These are phyloP conservation scores for Flueggea neowawraea DNA, from an alignment of 441 rosid species.

Conservation along the genomic window DNA sequence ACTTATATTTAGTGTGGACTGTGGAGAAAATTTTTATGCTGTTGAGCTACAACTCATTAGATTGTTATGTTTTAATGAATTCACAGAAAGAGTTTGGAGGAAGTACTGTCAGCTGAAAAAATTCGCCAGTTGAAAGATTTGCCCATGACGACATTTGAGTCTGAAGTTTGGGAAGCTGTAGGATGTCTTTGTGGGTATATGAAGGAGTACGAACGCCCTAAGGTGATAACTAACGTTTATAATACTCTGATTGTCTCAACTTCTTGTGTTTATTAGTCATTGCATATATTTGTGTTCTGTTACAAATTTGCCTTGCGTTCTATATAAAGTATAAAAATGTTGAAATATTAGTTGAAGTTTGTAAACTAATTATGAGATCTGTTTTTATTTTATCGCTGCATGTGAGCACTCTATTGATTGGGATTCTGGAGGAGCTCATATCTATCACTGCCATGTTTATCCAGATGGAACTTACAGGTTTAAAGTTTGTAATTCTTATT, in stretches of 20 bases:
- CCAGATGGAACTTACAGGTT: conserved; percentile 38
- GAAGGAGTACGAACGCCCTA: conserved; percentile 29
- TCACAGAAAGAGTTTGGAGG: conserved; percentile 34
- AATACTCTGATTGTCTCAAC: background rate
- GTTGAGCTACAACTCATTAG: too few species aligned
- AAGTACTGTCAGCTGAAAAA: conserved; percentile 29
- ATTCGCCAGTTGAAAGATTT: conserved; percentile 40
- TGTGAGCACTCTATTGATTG: conserved; percentile 41
- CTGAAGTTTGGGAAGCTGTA: conserved; percentile 37
- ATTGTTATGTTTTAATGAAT: background rate
- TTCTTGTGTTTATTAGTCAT: background rate
- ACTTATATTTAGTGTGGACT: too few species aligned
- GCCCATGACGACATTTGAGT: conserved; percentile 52
- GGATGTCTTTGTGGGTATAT: conserved; percentile 21
- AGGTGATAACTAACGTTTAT: conserved; percentile 22
- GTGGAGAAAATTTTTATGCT: too few species aligned
- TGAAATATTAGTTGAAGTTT: too few species aligned
- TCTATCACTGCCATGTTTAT: conserved; percentile 56
- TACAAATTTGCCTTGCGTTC: too few species aligned
- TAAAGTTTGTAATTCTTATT: conserved; percentile 48
- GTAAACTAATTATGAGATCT: background rate
- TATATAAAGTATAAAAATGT: too few species aligned
- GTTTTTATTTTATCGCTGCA: conserved; percentile 4
- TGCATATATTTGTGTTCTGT: too few species aligned
- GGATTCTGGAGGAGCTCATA: conserved; percentile 47